Percentiles rank a stretch among this genome's conserved stretches.
Evolutionary conservation across 306 rosid species (phyloP).

Genomic region (Geum urbanum): DNA sequence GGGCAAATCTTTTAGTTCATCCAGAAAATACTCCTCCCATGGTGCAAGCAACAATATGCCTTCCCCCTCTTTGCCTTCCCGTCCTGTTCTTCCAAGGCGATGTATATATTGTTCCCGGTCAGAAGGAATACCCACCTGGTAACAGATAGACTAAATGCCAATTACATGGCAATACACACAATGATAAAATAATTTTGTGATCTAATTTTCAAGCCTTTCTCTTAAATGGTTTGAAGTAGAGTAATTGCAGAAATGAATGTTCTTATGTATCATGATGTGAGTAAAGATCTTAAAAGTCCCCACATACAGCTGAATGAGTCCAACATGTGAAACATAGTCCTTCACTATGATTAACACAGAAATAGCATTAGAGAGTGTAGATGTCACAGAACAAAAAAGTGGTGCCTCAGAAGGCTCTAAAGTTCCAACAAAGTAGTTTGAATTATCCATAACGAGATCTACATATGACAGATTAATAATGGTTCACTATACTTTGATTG

Average conservation of each 20-base stretch:
- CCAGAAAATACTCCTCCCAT: slow-evolving; percentile 86
- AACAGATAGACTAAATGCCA: too few relatives aligned
- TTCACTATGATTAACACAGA: background rate
- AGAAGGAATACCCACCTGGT: slow-evolving; percentile 76
- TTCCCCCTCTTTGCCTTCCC: slow-evolving; percentile 85
- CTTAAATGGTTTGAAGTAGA: background rate
- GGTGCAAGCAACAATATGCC: slow-evolving; percentile 81
- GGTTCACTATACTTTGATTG: background rate
- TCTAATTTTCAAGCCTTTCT: background rate
- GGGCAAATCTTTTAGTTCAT: slow-evolving; percentile 74
- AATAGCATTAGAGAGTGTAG: too few relatives aligned
- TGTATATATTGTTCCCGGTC: slow-evolving; percentile 87
- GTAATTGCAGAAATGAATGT: background rate
- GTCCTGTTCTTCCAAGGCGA: slow-evolving; percentile 94
- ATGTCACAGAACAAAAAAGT: background rate
- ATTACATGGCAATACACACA: too few relatives aligned
- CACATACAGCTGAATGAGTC: background rate
- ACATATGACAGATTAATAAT: background rate
- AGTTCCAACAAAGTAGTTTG: background rate
- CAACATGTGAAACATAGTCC: background rate
- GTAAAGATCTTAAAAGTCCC: background rate
- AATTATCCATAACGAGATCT: background rate
- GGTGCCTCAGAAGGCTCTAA: background rate
- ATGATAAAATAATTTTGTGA: background rate
- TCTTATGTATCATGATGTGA: background rate